Percentiles rank a stretch among this genome's conserved stretches.
Evolutionary conservation across 176 grass and related monocot species (phyloP).

Genomic region (Metroxylon sagu): DNA sequence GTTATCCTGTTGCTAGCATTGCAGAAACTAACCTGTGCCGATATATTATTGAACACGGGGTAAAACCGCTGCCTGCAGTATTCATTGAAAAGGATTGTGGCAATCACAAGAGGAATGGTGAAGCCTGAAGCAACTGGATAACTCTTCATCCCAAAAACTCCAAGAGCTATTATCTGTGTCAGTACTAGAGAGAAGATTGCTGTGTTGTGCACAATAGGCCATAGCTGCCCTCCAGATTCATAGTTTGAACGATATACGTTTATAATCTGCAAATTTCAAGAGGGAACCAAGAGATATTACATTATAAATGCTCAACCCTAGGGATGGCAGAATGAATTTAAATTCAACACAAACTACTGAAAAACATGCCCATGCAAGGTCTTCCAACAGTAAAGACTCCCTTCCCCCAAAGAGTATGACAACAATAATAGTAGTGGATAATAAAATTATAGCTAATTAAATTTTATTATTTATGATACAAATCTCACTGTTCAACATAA

Average conservation of each 20-base stretch:
- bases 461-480: too few relatives aligned
- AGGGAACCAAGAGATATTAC: too few relatives aligned
- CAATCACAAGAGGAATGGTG: conserved; percentile 55
- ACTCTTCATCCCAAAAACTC: conserved; percentile 63
- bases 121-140: conserved; percentile 37
- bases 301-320: too few relatives aligned
- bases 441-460: too few relatives aligned
- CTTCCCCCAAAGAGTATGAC: too few relatives aligned
- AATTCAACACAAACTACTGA: too few relatives aligned
- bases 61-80: conserved; percentile 62
- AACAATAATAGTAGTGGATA: too few relatives aligned
- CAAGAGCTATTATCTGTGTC: conserved; percentile 69
- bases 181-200: conserved; percentile 65
- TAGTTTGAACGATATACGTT: conserved; percentile 84
- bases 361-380: too few relatives aligned
- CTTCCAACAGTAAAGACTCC: too few relatives aligned
- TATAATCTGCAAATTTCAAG: conserved; percentile 40
- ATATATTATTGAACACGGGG: conserved; percentile 56
- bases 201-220: conserved; percentile 89
- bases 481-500: too few relatives aligned
- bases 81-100: conserved; percentile 76
- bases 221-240: conserved; percentile 73
- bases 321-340: too few relatives aligned
- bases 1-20: too few relatives aligned
- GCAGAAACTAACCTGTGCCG: conserved; percentile 53